Conservation (phyloP, 2,329 filamentous ascomycete genomes). For the Calonectria hongkongensis region DNA sequence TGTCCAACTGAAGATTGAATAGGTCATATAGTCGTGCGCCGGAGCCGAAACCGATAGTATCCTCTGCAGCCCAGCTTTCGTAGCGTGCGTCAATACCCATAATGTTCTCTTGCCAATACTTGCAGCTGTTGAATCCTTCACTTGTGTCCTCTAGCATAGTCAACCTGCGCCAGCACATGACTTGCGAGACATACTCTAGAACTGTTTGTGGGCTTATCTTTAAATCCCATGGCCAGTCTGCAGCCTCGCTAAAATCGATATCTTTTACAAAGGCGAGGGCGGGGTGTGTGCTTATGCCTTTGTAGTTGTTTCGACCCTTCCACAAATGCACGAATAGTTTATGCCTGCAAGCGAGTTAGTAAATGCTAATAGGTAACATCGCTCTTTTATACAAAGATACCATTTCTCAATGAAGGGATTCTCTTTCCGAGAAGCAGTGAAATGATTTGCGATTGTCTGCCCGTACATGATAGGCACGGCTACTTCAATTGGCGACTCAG, state of each 20-base stretch:
- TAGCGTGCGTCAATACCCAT: conserved; percentile 32
- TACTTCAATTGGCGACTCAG: conserved; percentile 57
- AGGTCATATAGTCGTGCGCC: conserved; percentile 28
- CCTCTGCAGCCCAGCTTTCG: conserved; percentile 37
- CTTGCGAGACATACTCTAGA: conserved; percentile 63
- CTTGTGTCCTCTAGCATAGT: conserved; percentile 50
- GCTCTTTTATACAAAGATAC: conserved; percentile 35
- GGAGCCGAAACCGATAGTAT: conserved; percentile 34
- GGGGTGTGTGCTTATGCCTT: conserved; percentile 53
- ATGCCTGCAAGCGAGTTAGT: conserved; percentile 55
- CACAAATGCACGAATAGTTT: conserved; percentile 58
- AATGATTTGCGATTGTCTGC: conserved; percentile 53
- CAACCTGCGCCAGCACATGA: conserved; percentile 60
- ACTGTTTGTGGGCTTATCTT: conserved; percentile 54
- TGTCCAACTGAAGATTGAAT: conserved; percentile 24
- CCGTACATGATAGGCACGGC: conserved; percentile 53
- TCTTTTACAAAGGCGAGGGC: conserved; percentile 54
- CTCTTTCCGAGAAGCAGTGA: conserved; percentile 61
- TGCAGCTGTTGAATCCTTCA: conserved; percentile 50
- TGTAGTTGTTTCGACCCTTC: conserved; percentile 52
- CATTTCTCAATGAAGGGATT: conserved; percentile 62
- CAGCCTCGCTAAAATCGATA: conserved; percentile 53
- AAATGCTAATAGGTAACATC: neutral
- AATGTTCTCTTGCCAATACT: conserved; percentile 49
- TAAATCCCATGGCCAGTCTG: conserved; percentile 58